These are phyloP conservation scores for Stephanodiscus triporus DNA, from an alignment of 108 stramenopile genomes.

Conservation along the genomic window DNA sequence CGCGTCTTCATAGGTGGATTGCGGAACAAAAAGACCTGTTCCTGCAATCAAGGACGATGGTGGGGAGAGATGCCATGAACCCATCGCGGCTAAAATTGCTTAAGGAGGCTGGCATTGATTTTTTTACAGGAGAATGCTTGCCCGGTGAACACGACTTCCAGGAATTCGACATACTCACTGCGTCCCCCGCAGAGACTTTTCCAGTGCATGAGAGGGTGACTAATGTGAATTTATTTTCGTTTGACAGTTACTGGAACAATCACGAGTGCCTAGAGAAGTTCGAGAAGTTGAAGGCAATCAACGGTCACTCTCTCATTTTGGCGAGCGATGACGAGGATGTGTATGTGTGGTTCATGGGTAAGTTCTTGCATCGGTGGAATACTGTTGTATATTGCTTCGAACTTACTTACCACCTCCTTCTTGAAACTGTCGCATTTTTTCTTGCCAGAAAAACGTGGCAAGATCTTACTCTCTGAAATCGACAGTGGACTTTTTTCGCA, in stretches of 20 bases:
- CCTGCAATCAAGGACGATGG: constrained; percentile 16
- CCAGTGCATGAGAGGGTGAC: neutral
- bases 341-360: constrained; percentile 43
- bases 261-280: constrained; percentile 7
- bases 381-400: neutral
- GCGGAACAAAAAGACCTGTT: constrained; percentile 39
- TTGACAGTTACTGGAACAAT: constrained; percentile 16
- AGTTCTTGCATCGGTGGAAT: neutral
- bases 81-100: constrained; percentile 33
- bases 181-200: constrained; percentile 22
- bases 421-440: neutral
- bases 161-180: constrained; percentile 15
- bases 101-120: constrained; percentile 41
- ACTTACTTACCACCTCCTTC: constrained; percentile 7
- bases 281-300: constrained; percentile 4
- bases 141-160: constrained; percentile 12
- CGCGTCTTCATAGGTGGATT: constrained; percentile 36
- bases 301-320: constrained; percentile 22
- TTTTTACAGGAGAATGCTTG: constrained; percentile 46
- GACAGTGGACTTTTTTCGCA: neutral
- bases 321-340: constrained; percentile 32
- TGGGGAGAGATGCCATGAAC: constrained; percentile 35
- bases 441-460: neutral
- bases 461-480: neutral
- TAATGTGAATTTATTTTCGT: neutral